Percentiles rank a stretch among this genome's conserved stretches.
Evolutionary conservation across 352 stramenopile species (phyloP).

Genomic region (Phytopythium cucurbitacearum): DNA sequence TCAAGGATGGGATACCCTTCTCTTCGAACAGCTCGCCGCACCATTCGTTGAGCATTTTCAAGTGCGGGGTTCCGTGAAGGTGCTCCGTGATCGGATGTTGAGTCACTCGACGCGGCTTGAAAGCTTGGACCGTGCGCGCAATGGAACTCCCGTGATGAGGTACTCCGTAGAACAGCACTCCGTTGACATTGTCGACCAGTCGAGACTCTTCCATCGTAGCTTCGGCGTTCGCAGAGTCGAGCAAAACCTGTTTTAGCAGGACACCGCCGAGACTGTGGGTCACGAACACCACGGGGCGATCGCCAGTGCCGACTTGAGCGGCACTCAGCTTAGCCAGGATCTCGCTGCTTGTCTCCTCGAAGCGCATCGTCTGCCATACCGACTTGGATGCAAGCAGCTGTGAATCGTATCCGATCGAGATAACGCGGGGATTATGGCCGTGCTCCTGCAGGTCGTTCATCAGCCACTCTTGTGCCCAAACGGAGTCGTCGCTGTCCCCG

Average conservation of each 20-base stretch:
- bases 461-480: constrained; percentile 72
- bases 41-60: constrained; percentile 80
- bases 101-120: constrained; percentile 41
- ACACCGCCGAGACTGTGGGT: constrained; percentile 84
- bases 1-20: constrained; percentile 52
- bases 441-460: constrained; percentile 53
- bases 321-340: constrained; percentile 56
- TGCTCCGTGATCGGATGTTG: constrained; percentile 74
- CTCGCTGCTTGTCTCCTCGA: constrained; percentile 64
- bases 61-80: constrained; percentile 66
- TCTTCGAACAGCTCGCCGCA: constrained; percentile 47
- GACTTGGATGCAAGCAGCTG: constrained; percentile 74
- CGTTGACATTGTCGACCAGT: constrained; percentile 61
- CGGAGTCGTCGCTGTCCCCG: constrained; percentile 45
- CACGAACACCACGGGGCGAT: constrained; percentile 77
- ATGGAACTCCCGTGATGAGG: constrained; percentile 79
- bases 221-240: constrained; percentile 29
- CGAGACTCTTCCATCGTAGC: constrained; percentile 4
- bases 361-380: constrained; percentile 65
- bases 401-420: constrained; percentile 82
- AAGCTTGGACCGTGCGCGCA: constrained; percentile 54
- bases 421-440: constrained; percentile 53
- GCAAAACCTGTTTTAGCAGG: constrained; percentile 77
- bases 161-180: constrained; percentile 75
- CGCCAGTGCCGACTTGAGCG: constrained; percentile 48